Evolutionary conservation across 2,329 filamentous ascomycete species (phyloP), one percentile per base, ranked within the genome.

Genomic region (Pseudogymnoascus pannorum): DNA sequence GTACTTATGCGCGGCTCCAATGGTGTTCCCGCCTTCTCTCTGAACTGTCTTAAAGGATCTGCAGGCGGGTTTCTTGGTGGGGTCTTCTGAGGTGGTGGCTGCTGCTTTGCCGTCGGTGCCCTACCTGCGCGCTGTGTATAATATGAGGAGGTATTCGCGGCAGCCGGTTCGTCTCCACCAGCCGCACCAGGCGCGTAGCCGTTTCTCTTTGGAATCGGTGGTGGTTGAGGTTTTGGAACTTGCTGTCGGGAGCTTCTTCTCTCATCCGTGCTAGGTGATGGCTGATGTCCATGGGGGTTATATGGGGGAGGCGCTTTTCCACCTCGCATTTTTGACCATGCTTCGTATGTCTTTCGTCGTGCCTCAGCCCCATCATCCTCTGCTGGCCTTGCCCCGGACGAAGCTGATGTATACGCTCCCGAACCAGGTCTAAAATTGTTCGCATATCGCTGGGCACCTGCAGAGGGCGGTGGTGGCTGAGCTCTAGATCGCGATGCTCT

Each of bases 1-100:
- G 80, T 82, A 66, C 81, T 82, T 60, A 82, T 76, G n/a, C 82
- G 77, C n/a, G 72, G 70, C 63, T 85, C 80, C 44, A 74, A 75
- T 1, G 71, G 71, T 5, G 63, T 33, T 11, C 62, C 57, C 12
- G 58, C 42, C 36, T 67, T 58, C 4, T 79, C 76, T 67, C 76
- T 75, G 62, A 82, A 81, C 58, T 77, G 74, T 20, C 74, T 76
- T 42, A 82, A 68, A 1, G 79, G 79, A 64, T 84, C 79, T 20
- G 67, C 60, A 8, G 61, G 33, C 42, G 57, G 26, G 4, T 58
- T 40, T 36, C 42, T 58, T 7, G 58, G 44, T 31, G 35, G 62
- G 51, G 12, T 62, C 33, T 31, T 63, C 63, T 60, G 66, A 51
- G 68, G 67, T 20, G 69, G 68, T n/a, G 64, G 62, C 40, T 66